These are phyloP conservation scores for Gaertneriomyces semiglobifer DNA, from an alignment of 192 early-diverging fungal species.

Conservation along the genomic window DNA sequence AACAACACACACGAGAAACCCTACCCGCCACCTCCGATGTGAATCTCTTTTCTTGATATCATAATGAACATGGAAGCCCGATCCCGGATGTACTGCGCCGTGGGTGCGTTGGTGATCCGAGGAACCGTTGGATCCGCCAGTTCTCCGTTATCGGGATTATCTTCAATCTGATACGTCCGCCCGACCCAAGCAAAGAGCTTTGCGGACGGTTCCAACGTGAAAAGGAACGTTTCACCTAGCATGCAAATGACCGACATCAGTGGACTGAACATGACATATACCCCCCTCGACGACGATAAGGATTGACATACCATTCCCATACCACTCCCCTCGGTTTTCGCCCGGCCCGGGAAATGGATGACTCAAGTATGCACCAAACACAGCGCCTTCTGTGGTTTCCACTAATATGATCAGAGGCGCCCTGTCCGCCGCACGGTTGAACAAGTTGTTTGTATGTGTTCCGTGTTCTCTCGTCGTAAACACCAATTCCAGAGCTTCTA, in stretches of 20 bases:
- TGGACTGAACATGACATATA: background rate
- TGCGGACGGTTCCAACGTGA: conserved; percentile 39
- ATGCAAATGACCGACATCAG: background rate
- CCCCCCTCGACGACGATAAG: background rate
- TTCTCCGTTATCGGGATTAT: conserved; percentile 6
- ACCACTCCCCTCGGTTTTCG: conserved; percentile 29
- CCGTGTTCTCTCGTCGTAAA: conserved; percentile 48
- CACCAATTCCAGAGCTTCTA: conserved; percentile 38
- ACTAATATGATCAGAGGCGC: conserved; percentile 39
- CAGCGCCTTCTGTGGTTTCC: conserved; percentile 31
- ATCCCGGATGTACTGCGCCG: conserved; percentile 25
- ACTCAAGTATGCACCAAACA: conserved; percentile 44
- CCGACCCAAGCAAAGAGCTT: conserved; percentile 50
- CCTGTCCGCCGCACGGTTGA: conserved; percentile 17
- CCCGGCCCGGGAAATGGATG: conserved; percentile 31
- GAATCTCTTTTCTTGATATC: conserved; percentile 33
- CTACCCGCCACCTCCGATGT: conserved; percentile 45
- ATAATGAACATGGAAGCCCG: conserved; percentile 45
- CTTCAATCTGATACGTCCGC: conserved; percentile 10
- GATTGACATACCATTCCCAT: conserved; percentile 39
- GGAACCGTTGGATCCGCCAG: background rate
- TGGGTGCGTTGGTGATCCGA: background rate
- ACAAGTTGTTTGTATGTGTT: conserved; percentile 35
- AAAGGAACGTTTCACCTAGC: conserved; percentile 46
- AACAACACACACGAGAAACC: background rate